phyloP scores from a whole-genome alignment of 495 filamentous ascomycete species.

The Lentithecium fluviatile region DNA sequence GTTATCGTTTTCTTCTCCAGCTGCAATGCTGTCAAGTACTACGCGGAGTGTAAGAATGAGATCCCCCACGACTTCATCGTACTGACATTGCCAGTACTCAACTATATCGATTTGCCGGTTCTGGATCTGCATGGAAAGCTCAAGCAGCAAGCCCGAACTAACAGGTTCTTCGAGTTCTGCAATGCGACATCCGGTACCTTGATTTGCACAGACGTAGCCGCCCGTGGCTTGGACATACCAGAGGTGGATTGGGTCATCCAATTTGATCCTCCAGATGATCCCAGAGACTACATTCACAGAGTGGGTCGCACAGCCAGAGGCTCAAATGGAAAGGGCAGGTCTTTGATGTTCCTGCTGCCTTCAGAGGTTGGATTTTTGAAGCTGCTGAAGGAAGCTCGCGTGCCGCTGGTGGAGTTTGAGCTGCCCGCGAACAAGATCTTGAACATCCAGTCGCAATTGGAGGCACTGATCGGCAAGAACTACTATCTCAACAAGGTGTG shows the following conservation, averaged over 20 bases:
- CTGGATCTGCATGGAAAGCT: constrained; percentile 86
- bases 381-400: constrained; percentile 85
- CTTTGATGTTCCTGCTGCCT: constrained; percentile 88
- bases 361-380: constrained; percentile 89
- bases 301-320: constrained; percentile 94
- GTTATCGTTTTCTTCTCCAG: constrained; percentile 96
- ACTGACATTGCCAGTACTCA: constrained; percentile 50
- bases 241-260: constrained; percentile 91
- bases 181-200: constrained; percentile 88
- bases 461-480: constrained; percentile 89
- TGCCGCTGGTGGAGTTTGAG: constrained; percentile 94
- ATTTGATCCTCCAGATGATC: constrained; percentile 89
- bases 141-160: constrained; percentile 96
- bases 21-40: constrained; percentile 92
- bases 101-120: constrained; percentile 83
- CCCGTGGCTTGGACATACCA: constrained; percentile 89
- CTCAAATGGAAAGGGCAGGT: constrained; percentile 75
- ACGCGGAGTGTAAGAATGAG: constrained; percentile 62
- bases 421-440: constrained; percentile 78
- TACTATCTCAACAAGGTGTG: constrained; percentile 90
- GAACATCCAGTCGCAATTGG: constrained; percentile 70
- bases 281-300: constrained; percentile 91
- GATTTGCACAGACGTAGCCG: constrained; percentile 96
- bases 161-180: constrained; percentile 97
- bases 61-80: too few species aligned